phyloP scores from a whole-genome alignment of 805 yeast genomes.

The Wickerhamiella alocasiicola region DNA sequence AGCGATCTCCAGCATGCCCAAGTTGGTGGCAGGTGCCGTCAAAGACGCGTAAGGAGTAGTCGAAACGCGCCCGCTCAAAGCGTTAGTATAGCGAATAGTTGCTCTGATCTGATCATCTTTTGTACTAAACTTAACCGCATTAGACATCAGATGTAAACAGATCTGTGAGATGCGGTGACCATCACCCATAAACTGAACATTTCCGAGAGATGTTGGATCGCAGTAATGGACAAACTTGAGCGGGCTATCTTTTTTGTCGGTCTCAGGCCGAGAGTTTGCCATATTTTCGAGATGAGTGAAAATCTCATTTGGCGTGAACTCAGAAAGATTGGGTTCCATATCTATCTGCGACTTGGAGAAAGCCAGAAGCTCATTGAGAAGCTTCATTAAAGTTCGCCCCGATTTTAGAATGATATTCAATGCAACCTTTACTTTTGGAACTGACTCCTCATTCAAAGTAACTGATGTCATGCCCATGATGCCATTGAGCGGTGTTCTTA shows the following conservation, averaged over 20 bases:
- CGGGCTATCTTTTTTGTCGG: conserved; percentile 35
- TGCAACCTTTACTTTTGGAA: conserved; percentile 51
- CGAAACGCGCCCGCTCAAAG: conserved; percentile 1
- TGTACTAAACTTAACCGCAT: conserved; percentile 84
- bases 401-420: conserved; percentile 73
- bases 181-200: conserved; percentile 64
- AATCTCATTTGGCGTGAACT: conserved; percentile 63
- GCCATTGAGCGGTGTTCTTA: conserved; percentile 91
- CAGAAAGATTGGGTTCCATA: conserved; percentile 69
- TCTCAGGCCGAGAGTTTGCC: conserved; percentile 40
- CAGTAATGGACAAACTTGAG: conserved; percentile 54
- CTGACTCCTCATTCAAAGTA: conserved; percentile 73
- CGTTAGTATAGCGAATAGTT: conserved; percentile 11
- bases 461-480: conserved; percentile 92
- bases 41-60: not conserved
- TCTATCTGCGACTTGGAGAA: conserved; percentile 80
- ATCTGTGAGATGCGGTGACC: conserved; percentile 79
- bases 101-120: conserved; percentile 30
- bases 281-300: conserved; percentile 70
- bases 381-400: conserved; percentile 78
- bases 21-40: not conserved
- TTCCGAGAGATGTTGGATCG: conserved; percentile 36
- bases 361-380: conserved; percentile 77
- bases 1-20: conserved; percentile 40
- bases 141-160: conserved; percentile 79